Base-by-base conservation (phyloP, 345 rosid genomes). In the Turritis glabra region DNA sequence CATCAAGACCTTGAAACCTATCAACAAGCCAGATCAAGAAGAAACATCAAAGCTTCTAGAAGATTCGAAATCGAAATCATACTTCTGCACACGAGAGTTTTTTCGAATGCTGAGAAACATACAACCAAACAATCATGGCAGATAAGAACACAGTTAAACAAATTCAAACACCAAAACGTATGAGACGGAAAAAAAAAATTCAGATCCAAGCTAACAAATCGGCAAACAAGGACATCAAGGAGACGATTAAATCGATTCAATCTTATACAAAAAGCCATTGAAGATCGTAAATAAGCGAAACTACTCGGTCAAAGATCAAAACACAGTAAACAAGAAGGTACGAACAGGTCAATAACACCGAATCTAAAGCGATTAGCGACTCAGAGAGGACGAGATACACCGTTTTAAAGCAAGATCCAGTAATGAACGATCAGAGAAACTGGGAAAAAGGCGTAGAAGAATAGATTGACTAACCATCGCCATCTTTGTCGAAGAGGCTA, bases 401-500 rank as follows among this genome's bases (percentile, higher is more conserved):
- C 3, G 65, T 37, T 59, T 1, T 13, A 30, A 26, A 19, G 8
- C 63, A 63, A 33, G 65, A 73, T 55, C 71, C 32, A 70, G 33
- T 3, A 27, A 48, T 8, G 1, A 32, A 17, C 25, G 30, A 63
- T 38, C 17, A 26, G 10, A 67, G 52, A 33, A 35, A 33, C 9
- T 30, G n/a, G 33, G 21, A 30, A 44, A 21, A 18, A 23, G 0
- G 30, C 0, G 46, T 27, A 21, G 3, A 2, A 43, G 13, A 69
- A 50, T 56, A 30, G 67, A 61, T 25, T 23, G 11, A 4, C 47
- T n/a, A 1, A 76, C 80, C 80, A 70, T 77, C 80, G 66, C 80
- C 80, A 47, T 77, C 80, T 25, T 77, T 77, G 35, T 77, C 80
- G 64, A 76, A 76, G 56, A 76, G 79, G 74, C 74, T 52, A 41